A percentile compares a stretch with the other conserved stretches of the same genome.
Conservation (phyloP, 1,139 yeast species). For the Suhomyces ambrosiae region DNA sequence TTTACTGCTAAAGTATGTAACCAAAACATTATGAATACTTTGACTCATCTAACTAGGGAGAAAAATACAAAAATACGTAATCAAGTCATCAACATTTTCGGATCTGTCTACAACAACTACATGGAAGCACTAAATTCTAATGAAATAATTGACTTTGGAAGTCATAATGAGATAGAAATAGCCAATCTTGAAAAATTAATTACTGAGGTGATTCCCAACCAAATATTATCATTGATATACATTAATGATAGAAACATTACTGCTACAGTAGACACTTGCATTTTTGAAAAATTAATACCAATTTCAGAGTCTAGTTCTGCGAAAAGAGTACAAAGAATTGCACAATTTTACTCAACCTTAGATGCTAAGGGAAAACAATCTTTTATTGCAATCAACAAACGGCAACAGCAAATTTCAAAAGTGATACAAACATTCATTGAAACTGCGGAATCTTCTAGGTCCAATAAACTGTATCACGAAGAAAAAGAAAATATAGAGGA, state of each 20-base stretch:
- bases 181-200: slow-evolving; percentile 41
- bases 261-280: slow-evolving; percentile 61
- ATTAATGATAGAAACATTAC: slow-evolving; percentile 74
- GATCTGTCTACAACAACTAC: slow-evolving; percentile 52
- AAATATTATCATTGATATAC: slow-evolving; percentile 66
- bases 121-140: slow-evolving; percentile 19
- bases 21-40: slow-evolving; percentile 50
- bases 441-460: slow-evolving; percentile 29
- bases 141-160: slow-evolving; percentile 34
- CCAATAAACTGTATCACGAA: background rate
- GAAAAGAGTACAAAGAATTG: slow-evolving; percentile 54
- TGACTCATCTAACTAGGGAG: slow-evolving; percentile 70
- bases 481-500: slow-evolving; percentile 16
- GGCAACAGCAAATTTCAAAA: slow-evolving; percentile 63
- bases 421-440: slow-evolving; percentile 41
- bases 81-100: slow-evolving; percentile 57
- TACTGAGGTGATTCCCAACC: slow-evolving; percentile 59
- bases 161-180: slow-evolving; percentile 29
- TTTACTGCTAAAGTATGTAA: slow-evolving; percentile 49
- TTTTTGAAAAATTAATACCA: slow-evolving; percentile 66
- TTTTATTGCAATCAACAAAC: slow-evolving; percentile 64
- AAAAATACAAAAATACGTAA: slow-evolving; percentile 67
- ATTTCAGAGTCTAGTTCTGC: slow-evolving; percentile 45
- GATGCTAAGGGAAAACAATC: slow-evolving; percentile 64
- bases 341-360: slow-evolving; percentile 50